Percentiles rank a stretch among this genome's conserved stretches.
Evolutionary conservation across 2,329 filamentous ascomycete species (phyloP).

Genomic region (Pseudocercospora cruenta): DNA sequence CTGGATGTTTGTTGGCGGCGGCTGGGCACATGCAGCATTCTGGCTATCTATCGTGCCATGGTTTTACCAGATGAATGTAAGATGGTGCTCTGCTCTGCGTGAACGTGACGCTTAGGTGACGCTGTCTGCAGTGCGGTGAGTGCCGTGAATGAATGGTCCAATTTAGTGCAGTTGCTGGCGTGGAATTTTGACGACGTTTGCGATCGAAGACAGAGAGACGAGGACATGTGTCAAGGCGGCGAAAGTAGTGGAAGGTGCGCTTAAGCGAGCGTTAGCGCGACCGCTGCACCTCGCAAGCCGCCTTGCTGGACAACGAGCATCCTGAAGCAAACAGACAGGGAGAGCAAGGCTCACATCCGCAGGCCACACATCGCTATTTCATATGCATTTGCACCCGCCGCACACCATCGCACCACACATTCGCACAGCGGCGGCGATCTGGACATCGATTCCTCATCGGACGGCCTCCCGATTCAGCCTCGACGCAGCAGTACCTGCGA

Average conservation of each 20-base stretch:
- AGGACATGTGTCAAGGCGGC: background rate
- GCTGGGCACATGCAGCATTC: slow-evolving; percentile 1
- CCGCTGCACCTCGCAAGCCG: background rate
- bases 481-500: background rate
- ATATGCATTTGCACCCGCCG: slow-evolving; percentile 9
- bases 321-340: slow-evolving; percentile 3
- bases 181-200: slow-evolving; percentile 1
- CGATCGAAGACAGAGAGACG: background rate
- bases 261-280: background rate
- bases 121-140: background rate
- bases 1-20: slow-evolving; percentile 4
- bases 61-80: background rate
- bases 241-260: background rate
- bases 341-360: background rate
- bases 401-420: background rate
- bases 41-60: slow-evolving; percentile 2
- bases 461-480: background rate
- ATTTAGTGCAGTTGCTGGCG: background rate
- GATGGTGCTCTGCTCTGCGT: background rate
- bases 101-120: background rate
- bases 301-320: background rate
- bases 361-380: slow-evolving; percentile 2
- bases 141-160: background rate
- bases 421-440: background rate
- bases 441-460: background rate